phyloP scores from a whole-genome alignment of 306 rosid species.

The Crataegus laevigata region DNA sequence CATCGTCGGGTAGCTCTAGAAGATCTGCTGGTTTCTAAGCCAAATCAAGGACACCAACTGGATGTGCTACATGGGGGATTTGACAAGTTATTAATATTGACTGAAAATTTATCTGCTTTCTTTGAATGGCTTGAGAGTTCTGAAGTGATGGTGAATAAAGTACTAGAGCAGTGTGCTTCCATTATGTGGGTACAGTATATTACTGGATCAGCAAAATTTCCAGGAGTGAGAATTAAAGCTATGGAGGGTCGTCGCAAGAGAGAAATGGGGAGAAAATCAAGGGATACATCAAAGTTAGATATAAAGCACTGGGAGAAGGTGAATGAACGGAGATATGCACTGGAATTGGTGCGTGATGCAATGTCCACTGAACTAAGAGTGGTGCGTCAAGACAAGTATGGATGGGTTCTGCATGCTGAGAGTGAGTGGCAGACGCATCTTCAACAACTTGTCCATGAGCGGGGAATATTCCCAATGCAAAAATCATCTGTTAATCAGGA shows the following conservation, averaged over 20 bases:
- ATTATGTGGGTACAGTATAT: constrained; percentile 98
- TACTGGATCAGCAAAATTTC: constrained; percentile 85
- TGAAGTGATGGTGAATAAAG: constrained; percentile 64
- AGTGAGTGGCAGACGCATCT: constrained; percentile 98
- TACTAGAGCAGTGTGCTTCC: constrained; percentile 87
- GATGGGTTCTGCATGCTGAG: constrained; percentile 99
- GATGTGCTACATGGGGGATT: constrained; percentile 92
- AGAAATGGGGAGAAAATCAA: constrained; percentile 85
- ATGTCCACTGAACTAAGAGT: constrained; percentile 97
- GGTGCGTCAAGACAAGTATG: constrained; percentile 97
- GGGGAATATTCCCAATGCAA: constrained; percentile 76
- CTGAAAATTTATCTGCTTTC: constrained; percentile 64
- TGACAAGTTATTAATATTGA: constrained; percentile 82
- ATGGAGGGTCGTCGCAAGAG: constrained; percentile 91
- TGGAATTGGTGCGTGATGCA: constrained; percentile 87
- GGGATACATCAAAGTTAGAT: constrained; percentile 75
- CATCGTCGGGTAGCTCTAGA: constrained; percentile 86
- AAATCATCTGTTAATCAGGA: constrained; percentile 52
- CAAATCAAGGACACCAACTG: constrained; percentile 78
- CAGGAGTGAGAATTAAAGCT: constrained; percentile 93
- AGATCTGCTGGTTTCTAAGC: constrained; percentile 82
- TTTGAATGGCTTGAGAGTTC: constrained; percentile 76
- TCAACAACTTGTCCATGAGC: constrained; percentile 93
- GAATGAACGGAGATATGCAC: constrained; percentile 88
- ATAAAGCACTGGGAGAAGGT: constrained; percentile 91